Base-by-base conservation (phyloP, 2,329 filamentous ascomycete species). In the Dactylellina haptotyla region DNA sequence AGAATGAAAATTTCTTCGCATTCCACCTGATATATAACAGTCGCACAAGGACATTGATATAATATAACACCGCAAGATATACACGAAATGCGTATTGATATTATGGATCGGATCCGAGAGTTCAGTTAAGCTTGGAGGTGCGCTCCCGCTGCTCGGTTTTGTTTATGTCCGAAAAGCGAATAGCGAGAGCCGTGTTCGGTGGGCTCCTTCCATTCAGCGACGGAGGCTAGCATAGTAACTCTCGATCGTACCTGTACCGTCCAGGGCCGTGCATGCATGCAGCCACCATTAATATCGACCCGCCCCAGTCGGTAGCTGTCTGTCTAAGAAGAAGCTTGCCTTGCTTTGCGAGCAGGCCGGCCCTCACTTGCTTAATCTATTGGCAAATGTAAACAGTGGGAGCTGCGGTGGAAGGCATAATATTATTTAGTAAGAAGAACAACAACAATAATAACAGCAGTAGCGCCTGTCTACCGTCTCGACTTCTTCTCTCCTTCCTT, bases 231-330 rank as follows among this genome's bases (percentile, higher is more conserved):
- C 9, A 43, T 16, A 2, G 14, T 8, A 23, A 18, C 9, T 26
- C 28, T 12, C 32, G 57, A 20, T 18, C 28, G 56, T 48, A 62
- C 43, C 57, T 62, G 64, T 61, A 48, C 53, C 12, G 14, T 18
- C 39, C 56, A 34, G 20, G 23, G 39, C 14, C 48, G 16, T 63
- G 57, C 58, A 71, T 64, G 66, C 66, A 71, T 71, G 66, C 66
- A 71, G 58, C 58, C 56, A 69, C 25, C 6, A 30, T 45, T 69
- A 46, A 58, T 51, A 45, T 50, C 53, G 45, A 41, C 63, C 63
- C 53, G n/a, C n/a, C n/a, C n/a, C n/a, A n/a, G n/a, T n/a, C n/a
- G n/a, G 66, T 58, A 71, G 34, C 43, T 57, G 20, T 9, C 16
- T 56, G 39, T 14, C 32, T 6, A 23, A 46, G 41, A 20, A 46